Base-by-base conservation (phyloP, 768 basidiomycete species). In the Leccinum subgranulosum region DNA sequence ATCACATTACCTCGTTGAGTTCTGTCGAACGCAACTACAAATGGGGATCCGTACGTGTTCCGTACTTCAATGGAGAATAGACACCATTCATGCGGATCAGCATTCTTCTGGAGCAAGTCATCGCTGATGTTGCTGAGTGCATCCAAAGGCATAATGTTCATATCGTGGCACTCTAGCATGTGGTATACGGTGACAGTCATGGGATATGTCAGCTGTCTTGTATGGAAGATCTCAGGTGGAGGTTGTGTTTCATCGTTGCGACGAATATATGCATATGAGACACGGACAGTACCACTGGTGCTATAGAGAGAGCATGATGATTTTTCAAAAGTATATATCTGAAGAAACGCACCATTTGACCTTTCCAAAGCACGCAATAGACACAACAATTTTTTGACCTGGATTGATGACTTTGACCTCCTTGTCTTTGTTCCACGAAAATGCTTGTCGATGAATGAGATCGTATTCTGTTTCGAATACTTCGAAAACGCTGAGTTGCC, bases 151-250 rank as follows among this genome's bases (percentile, higher is more conserved):
- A 93, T 73, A 59, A 97, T 77, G 62, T 92, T 87, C 85, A 98
- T 88, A 39, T 80, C 79, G 60, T 87, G 81, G 64, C 91, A 92
- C 70, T 96, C 92, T 28, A 98, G 83, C 79, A 95, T 95, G 63
- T 92, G 91, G 69, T 98, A 97, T 12, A 98, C 97, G 3, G 95
- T 96, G 57, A 97, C 90, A 65, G 90, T 80, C 60, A 98, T 81
- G 5, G 95, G 94, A 67, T 93, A 93, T 29, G 87, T 83, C 53
- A 98, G 73, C 66, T 92, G 93, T 25, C 97, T 88, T 27, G 92
- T 86, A 68, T 94, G 83, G 71, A 98, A 96, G 43, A 84, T 72
- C 50, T 83, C 78, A 1, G 76, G 66, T 1, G 74, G 69, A 21
- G 72, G 61, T 21, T 69, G 64, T 28, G 70, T 57, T 29, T 64